phyloP scores from a whole-genome alignment of 2,329 filamentous ascomycete genomes.

The Penicillium sp. region DNA sequence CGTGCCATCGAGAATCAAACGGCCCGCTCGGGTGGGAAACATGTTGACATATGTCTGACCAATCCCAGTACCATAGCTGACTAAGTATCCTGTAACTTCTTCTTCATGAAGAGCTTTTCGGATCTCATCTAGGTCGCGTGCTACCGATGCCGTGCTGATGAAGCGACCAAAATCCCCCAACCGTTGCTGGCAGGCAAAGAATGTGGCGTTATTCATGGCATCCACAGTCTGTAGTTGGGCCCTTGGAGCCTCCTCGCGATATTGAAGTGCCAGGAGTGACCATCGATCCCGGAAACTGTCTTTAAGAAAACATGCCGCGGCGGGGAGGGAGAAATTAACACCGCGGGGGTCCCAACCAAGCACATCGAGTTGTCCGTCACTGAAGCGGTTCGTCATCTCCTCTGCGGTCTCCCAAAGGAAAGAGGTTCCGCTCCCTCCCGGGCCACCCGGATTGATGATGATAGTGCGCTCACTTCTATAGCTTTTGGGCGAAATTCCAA shows the following conservation, averaged over 20 bases:
- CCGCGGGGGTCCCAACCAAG: conserved; percentile 19
- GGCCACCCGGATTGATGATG: conserved; percentile 17
- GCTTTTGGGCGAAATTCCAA: background rate
- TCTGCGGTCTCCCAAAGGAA: conserved; percentile 8
- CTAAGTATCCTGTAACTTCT: conserved; percentile 13
- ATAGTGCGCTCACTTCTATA: conserved; percentile 17
- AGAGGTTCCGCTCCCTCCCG: conserved; percentile 15
- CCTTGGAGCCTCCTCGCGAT: conserved; percentile 12
- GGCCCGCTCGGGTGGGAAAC: conserved; percentile 15
- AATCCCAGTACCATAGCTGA: conserved; percentile 19
- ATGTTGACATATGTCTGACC: conserved; percentile 20
- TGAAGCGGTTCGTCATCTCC: conserved; percentile 14
- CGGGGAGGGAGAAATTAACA: conserved; percentile 16
- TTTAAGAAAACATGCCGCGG: conserved; percentile 12
- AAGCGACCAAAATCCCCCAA: conserved; percentile 18
- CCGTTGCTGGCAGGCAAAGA: conserved; percentile 16
- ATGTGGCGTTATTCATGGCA: conserved; percentile 18
- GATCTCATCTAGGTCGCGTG: conserved; percentile 18
- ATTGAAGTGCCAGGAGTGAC: conserved; percentile 9
- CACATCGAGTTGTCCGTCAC: conserved; percentile 13
- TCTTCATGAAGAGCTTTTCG: conserved; percentile 15
- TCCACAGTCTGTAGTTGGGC: conserved; percentile 10
- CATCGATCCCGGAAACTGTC: conserved; percentile 12
- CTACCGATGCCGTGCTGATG: conserved; percentile 15
- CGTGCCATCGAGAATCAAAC: conserved; percentile 17